Base-by-base conservation (phyloP, 2,329 filamentous ascomycete species). In the Xylaria digitata region DNA sequence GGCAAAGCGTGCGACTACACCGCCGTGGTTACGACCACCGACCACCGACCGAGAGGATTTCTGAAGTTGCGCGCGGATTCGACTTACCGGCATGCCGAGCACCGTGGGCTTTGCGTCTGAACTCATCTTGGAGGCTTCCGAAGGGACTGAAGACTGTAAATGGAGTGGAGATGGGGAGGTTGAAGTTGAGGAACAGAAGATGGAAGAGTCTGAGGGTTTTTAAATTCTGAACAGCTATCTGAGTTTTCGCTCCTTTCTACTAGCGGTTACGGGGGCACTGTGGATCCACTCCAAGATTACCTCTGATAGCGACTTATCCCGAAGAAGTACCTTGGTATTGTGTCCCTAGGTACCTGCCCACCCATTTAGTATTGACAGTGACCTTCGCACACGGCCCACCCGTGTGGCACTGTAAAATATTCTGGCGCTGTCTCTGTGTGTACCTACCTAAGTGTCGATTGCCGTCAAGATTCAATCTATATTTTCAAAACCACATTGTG, bases 41-140 rank as follows among this genome's bases (percentile, higher is more conserved):
- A 70, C 71, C 70, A 67, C 66, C 65, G 61, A 72, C 67, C 70
- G 34, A 9, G 34, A 65, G 63, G 49, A 6, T 6, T 19, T 55
- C n/a, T 15, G 37, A 13, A 55, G 17, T 34, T 26, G 26, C 26
- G 26, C 26, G 26, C 26, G 40, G 67, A 52, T 23, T 19, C 61
- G 43, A 73, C 73, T 75, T 74, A 90, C 88, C 80, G 87, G 86
- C 86, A 90, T 89, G 86, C 88, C 88, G 85, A 89, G 77, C 77
- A 90, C 83, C 80, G 83, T 86, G 74, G 84, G 81, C 77, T 86
- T 82, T 72, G 86, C 81, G 76, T 82, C 81, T 80, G 85, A 82
- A 86, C 88, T 89, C 77, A 79, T 86, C 82, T 78, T 79, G 77
- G 43, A 55, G 53, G 21, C 53, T 55, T 77, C 76, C 75, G 75